Percentiles rank a stretch among this genome's conserved stretches.
Conservation (phyloP, 768 basidiomycete species). For the Psilocybe tampanensis region DNA sequence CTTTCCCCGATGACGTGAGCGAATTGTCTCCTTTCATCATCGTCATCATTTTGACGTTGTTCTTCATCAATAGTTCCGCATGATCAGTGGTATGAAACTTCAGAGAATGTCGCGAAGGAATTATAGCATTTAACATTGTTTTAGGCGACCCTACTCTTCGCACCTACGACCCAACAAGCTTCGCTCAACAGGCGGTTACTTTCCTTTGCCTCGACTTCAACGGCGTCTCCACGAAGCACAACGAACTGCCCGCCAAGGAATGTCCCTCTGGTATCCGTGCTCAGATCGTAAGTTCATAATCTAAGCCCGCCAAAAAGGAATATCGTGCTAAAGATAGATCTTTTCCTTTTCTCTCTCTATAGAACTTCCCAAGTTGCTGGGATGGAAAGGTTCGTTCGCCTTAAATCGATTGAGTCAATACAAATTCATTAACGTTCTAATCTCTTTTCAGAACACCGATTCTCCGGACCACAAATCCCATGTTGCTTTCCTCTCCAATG, state of each 20-base stretch:
- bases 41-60: not conserved
- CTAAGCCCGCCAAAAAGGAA: too few species aligned
- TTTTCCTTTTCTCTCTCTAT: not conserved
- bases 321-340: not conserved
- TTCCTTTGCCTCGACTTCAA: slow-evolving; percentile 52
- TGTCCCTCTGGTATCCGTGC: slow-evolving; percentile 53
- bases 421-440: not conserved
- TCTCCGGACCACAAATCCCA: slow-evolving; percentile 56
- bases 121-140: not conserved
- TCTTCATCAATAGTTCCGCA: slow-evolving; percentile 45
- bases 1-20: slow-evolving; percentile 58
- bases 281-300: slow-evolving; percentile 42
- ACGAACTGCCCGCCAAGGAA: slow-evolving; percentile 35
- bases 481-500: slow-evolving; percentile 47
- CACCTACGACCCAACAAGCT: slow-evolving; percentile 45
- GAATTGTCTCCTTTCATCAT: not conserved
- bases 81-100: slow-evolving; percentile 45
- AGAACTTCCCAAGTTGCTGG: slow-evolving; percentile 62
- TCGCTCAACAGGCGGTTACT: slow-evolving; percentile 48
- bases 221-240: slow-evolving; percentile 38
- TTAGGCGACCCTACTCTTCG: slow-evolving; percentile 45
- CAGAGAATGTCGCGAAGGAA: not conserved
- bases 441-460: slow-evolving; percentile 39
- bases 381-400: slow-evolving; percentile 49
- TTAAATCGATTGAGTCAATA: not conserved